Percentiles rank a stretch among this genome's conserved stretches.
Conservation (phyloP, 495 filamentous ascomycete species). For the Aspergillus olivimuriae region DNA sequence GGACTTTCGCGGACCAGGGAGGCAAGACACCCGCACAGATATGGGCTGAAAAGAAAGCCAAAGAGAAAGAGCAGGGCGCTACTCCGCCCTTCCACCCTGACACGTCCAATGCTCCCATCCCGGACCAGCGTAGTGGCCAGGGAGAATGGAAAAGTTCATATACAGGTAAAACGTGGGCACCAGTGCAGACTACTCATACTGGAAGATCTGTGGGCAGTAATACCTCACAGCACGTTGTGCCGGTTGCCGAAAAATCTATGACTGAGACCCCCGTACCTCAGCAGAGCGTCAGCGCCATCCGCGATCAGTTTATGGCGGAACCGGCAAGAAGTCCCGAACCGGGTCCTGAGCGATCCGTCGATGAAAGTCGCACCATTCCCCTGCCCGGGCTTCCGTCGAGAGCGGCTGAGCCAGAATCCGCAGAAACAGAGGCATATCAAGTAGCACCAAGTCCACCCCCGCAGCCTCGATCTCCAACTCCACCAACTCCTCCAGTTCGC, state of each 20-base stretch:
- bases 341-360: slow-evolving; percentile 45
- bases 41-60: slow-evolving; percentile 94
- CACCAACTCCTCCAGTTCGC: slow-evolving; percentile 48
- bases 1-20: slow-evolving; percentile 88
- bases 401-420: slow-evolving; percentile 40
- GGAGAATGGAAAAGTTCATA: slow-evolving; percentile 87
- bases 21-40: slow-evolving; percentile 95
- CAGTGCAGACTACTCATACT: slow-evolving; percentile 66
- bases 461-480: slow-evolving; percentile 53
- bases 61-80: slow-evolving; percentile 55
- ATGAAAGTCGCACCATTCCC: slow-evolving; percentile 51
- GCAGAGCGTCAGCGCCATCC: slow-evolving; percentile 59
- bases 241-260: slow-evolving; percentile 40
- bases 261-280: slow-evolving; percentile 46
- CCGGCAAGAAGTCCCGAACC: slow-evolving; percentile 55
- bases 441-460: slow-evolving; percentile 51
- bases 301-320: slow-evolving; percentile 69
- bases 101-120: slow-evolving; percentile 45
- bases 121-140: slow-evolving; percentile 61
- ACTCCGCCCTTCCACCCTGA: slow-evolving; percentile 24
- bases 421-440: slow-evolving; percentile 42
- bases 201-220: slow-evolving; percentile 56
- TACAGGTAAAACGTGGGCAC: slow-evolving; percentile 77
- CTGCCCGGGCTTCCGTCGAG: slow-evolving; percentile 67
- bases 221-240: slow-evolving; percentile 50